phyloP scores from a whole-genome alignment of 2,329 filamentous ascomycete genomes.

The Phaeosphaeria sp. region DNA sequence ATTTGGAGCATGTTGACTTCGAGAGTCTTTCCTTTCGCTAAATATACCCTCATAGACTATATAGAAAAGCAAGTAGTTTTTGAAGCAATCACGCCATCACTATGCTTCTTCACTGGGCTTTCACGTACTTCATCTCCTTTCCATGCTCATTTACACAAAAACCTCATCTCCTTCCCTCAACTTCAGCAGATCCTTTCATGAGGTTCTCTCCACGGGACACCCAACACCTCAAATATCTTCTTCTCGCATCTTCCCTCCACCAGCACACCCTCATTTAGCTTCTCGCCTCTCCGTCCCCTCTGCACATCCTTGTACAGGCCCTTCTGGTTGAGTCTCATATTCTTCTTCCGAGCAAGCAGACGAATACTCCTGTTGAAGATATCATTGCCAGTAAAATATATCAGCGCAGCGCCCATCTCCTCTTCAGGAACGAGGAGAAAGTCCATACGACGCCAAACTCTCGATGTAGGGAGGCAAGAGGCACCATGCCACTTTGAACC shows the following conservation, averaged over 20 bases:
- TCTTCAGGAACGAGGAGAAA: slow-evolving; percentile 80
- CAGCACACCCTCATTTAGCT: slow-evolving; percentile 70
- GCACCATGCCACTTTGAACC: slow-evolving; percentile 91
- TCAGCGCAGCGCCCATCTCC: slow-evolving; percentile 81
- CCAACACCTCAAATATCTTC: slow-evolving; percentile 80
- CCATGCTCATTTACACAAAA: background rate
- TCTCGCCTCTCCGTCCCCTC: slow-evolving; percentile 63
- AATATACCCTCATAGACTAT: background rate
- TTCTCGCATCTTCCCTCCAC: slow-evolving; percentile 78
- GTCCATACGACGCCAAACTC: slow-evolving; percentile 80
- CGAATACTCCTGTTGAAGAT: slow-evolving; percentile 91
- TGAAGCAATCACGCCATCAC: no score
- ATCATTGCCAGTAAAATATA: slow-evolving; percentile 97
- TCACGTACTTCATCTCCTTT: background rate
- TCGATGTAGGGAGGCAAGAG: slow-evolving; percentile 68
- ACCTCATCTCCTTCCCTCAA: background rate
- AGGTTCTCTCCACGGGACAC: slow-evolving; percentile 78
- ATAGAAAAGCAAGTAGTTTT: background rate
- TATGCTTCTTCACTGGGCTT: background rate
- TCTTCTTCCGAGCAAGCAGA: slow-evolving; percentile 78
- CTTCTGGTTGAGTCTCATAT: slow-evolving; percentile 83
- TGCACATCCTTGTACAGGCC: slow-evolving; percentile 78
- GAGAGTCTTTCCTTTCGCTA: background rate
- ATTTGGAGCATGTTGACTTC: no score
- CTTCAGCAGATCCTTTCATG: slow-evolving; percentile 44